Base-by-base conservation (phyloP, 2,329 filamentous ascomycete genomes). In the Diaporthe citrichinensis region DNA sequence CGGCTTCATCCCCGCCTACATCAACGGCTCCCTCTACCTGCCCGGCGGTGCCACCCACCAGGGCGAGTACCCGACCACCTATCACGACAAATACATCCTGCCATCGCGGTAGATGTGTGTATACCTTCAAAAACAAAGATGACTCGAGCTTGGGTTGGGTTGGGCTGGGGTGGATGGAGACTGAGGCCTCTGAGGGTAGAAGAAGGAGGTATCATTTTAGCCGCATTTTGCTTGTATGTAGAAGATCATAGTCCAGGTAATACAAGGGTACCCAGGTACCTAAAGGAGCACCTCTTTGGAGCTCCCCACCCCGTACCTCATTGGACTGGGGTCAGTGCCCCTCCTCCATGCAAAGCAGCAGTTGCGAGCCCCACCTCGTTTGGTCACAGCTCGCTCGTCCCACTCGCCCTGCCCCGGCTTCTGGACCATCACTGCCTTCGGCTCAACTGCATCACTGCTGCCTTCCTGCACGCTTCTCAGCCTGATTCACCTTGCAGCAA, bases 1-100 rank as follows among this genome's bases (percentile, higher is more conserved):
- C 55, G 78, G 78, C 72, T 20, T 74, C 57, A 31, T 78, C 76
- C 23, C 31, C 28, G n/a, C 15, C 9, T 74, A 36, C 53, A 58
- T 61, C 44, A 41, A 39, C 39, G 72, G 23, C 31, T 53, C 36
- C 15, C 57, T 69, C 8, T 74, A 41, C 62, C 62, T 71, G 72
- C 62, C 49, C 4, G 62, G 65, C 3, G 65, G 65, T 77, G 14
- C 78, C 74, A 1, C 77, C 76, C 61, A 65, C 28, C 41, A 46
- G 17, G 61, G 61, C 25, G 61, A 49, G 61, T 65, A 34, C 25
- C 41, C 41, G 25, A 65, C 25, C 17, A 65, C 41, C 7, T 68
- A 68, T 2, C 62, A 68, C 36, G 59, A 55, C 49, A 69, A 17
- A n/a, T 55, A 55, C 49, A 69, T 69, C n/a, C 34, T 69, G 34